These are phyloP conservation scores for Digitaria exilis DNA, from an alignment of 202 grass and related monocot species.

Conservation along the genomic window DNA sequence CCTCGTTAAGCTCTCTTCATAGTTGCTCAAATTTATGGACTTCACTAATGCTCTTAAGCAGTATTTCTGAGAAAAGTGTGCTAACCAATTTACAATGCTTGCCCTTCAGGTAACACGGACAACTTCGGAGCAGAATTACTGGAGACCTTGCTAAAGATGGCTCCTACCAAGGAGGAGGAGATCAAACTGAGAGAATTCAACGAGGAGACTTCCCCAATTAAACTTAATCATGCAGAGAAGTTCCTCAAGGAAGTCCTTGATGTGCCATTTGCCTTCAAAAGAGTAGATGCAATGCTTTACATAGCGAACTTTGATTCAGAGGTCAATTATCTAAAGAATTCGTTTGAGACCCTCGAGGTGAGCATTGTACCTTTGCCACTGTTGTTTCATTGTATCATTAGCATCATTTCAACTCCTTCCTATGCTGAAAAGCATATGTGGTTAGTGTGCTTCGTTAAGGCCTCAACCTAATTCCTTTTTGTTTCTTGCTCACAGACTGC, in stretches of 20 bases:
- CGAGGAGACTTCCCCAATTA: slow-evolving; percentile 65
- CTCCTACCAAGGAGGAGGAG: slow-evolving; percentile 91
- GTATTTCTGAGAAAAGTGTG: not conserved
- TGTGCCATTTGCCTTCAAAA: slow-evolving; percentile 90
- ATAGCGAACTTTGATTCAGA: slow-evolving; percentile 81
- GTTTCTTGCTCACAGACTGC: slow-evolving; percentile 59
- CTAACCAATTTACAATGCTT: slow-evolving; percentile 24
- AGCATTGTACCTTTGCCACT: not conserved
- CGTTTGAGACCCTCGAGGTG: slow-evolving; percentile 81
- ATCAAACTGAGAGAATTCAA: slow-evolving; percentile 72
- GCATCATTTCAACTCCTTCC: not conserved
- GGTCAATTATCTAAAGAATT: slow-evolving; percentile 76
- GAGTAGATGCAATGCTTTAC: slow-evolving; percentile 86
- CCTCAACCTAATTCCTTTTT: not conserved
- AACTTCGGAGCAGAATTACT: slow-evolving; percentile 71
- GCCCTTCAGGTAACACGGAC: slow-evolving; percentile 56
- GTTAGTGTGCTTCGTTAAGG: not conserved
- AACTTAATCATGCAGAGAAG: slow-evolving; percentile 70
- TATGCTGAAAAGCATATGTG: not conserved
- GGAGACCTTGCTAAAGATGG: slow-evolving; percentile 85
- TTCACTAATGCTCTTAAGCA: slow-evolving; percentile 13
- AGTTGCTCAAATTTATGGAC: slow-evolving; percentile 5
- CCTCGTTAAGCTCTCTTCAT: not conserved
- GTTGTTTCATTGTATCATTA: not conserved
- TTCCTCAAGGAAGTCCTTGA: slow-evolving; percentile 84